Conservation (phyloP, 495 filamentous ascomycete species). For the Glutinoglossum americanum region DNA sequence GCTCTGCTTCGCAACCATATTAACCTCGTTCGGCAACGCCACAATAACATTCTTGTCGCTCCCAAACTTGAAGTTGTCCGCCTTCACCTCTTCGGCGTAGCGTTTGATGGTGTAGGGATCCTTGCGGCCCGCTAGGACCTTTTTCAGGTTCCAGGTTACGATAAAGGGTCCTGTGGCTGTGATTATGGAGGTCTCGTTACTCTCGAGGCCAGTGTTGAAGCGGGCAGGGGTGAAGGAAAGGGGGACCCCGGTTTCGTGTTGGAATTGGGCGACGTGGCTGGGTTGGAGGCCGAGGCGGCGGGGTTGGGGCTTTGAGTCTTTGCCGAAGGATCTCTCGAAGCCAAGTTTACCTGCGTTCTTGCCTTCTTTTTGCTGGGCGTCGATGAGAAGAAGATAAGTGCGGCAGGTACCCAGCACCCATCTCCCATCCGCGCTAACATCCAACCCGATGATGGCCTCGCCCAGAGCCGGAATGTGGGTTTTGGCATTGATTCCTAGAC, state of each 20-base stretch:
- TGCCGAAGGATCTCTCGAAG: slow-evolving; percentile 82
- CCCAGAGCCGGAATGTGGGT: slow-evolving; percentile 90
- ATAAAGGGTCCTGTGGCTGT: slow-evolving; percentile 96
- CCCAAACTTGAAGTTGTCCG: slow-evolving; percentile 97
- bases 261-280: slow-evolving; percentile 84
- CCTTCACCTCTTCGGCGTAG: slow-evolving; percentile 84
- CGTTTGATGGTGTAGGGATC: slow-evolving; percentile 92
- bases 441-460: slow-evolving; percentile 83
- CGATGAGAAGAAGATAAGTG: slow-evolving; percentile 86
- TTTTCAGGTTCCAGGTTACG: slow-evolving; percentile 87
- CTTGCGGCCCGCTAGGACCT: slow-evolving; percentile 52
- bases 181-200: slow-evolving; percentile 73
- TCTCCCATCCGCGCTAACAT: slow-evolving; percentile 82
- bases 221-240: slow-evolving; percentile 75
- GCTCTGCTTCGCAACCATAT: slow-evolving; percentile 74
- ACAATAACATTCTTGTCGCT: slow-evolving; percentile 96
- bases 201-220: slow-evolving; percentile 78
- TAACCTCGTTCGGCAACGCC: slow-evolving; percentile 87
- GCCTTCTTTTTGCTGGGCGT: slow-evolving; percentile 72
- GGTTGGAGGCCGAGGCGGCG: slow-evolving; percentile 75
- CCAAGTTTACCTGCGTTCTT: slow-evolving; percentile 96
- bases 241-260: slow-evolving; percentile 73
- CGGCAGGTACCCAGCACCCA: slow-evolving; percentile 91
- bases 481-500: slow-evolving; percentile 90
- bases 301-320: slow-evolving; percentile 82